Evolutionary conservation across 139 green algal genomes (phyloP).

Genomic region (Dunaliella sp.): DNA sequence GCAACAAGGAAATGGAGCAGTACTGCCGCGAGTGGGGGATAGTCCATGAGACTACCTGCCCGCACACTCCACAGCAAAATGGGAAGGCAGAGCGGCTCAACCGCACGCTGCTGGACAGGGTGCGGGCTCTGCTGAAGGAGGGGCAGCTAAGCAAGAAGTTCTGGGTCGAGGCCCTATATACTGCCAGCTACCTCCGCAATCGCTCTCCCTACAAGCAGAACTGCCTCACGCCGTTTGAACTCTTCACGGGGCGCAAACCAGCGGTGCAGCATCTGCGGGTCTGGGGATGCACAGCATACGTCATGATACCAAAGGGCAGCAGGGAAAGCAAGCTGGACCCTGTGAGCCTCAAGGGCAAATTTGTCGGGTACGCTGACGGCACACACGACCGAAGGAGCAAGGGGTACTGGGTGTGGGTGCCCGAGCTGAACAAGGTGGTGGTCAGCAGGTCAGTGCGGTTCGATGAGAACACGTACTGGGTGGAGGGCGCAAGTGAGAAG

Average conservation of each 20-base stretch:
- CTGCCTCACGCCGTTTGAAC: background rate
- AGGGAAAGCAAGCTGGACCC: constrained; percentile 5
- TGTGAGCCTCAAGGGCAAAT: background rate
- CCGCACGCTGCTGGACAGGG: constrained; percentile 22
- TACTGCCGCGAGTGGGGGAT: too few relatives aligned
- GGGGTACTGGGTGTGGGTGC: too few relatives aligned
- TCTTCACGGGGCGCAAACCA: background rate
- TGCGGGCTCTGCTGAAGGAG: background rate
- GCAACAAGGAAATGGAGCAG: too few relatives aligned
- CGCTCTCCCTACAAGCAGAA: background rate
- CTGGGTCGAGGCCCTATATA: background rate
- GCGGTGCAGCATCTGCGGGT: background rate
- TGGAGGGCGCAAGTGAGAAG: too few relatives aligned
- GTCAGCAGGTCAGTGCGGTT: background rate
- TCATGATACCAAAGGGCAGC: background rate
- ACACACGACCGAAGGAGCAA: too few relatives aligned
- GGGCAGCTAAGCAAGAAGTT: background rate
- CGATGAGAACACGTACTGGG: background rate
- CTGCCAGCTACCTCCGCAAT: background rate
- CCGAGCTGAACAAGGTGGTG: background rate
- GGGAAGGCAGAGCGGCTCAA: constrained; percentile 30
- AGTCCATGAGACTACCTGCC: background rate
- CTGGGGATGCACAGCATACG: background rate
- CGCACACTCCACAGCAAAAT: constrained; percentile 31
- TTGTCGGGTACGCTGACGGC: constrained; percentile 21